phyloP scores from a whole-genome alignment of 78 protist genomes.

The Isochrysis galbana region DNA sequence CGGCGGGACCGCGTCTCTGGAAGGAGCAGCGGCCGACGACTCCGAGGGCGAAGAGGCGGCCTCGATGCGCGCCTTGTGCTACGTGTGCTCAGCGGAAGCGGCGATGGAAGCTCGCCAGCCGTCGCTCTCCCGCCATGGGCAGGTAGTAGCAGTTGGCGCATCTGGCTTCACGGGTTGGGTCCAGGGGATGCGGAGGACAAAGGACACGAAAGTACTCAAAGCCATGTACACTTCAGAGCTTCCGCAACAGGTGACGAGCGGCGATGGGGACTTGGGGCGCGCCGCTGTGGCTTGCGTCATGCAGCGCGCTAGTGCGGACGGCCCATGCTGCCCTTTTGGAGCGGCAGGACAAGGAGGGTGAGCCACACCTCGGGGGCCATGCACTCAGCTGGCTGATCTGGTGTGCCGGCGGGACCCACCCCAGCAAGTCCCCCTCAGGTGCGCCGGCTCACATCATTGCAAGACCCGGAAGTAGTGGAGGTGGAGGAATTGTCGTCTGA shows the following conservation, averaged over 20 bases:
- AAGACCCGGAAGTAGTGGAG: neutral
- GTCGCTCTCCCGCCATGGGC: neutral
- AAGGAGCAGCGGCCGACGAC: neutral
- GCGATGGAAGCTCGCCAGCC: neutral
- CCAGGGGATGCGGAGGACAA: neutral
- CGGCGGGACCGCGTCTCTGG: neutral
- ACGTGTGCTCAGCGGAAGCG: slow-evolving; percentile 2
- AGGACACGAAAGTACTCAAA: neutral
- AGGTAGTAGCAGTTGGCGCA: neutral
- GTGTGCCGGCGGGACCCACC: neutral
- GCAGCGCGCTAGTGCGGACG: neutral
- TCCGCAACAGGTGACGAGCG: neutral
- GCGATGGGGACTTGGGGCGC: neutral
- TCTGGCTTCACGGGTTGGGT: neutral
- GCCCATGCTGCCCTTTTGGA: too few relatives aligned
- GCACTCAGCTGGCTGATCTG: neutral
- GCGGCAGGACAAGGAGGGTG: too few relatives aligned
- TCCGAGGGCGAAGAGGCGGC: neutral
- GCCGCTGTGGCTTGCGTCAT: neutral
- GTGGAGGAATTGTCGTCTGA: neutral
- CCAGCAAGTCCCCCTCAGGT: too few relatives aligned
- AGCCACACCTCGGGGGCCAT: too few relatives aligned
- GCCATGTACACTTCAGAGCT: neutral
- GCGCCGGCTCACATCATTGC: too few relatives aligned
- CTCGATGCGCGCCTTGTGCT: neutral